Base-by-base conservation (phyloP, 176 grass and related monocot genomes). In the Ananas comosus region DNA sequence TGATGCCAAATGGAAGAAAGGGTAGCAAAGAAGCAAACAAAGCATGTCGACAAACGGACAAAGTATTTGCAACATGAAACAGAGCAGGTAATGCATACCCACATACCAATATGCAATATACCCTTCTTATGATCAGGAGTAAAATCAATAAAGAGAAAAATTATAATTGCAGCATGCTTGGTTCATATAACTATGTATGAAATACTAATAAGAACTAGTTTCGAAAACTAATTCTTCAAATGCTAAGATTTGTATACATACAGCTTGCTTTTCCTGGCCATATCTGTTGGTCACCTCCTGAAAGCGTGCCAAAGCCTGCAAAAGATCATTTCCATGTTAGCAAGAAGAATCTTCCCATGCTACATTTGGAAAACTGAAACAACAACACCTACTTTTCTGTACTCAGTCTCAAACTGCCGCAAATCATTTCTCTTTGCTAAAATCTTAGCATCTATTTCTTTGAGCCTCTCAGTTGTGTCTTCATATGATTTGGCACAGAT, bases 281-380 rank as follows among this genome's bases (percentile, higher is more conserved):
- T 88, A 97, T 90, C 75, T 89, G 78, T 74, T 86, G 65, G 94
- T 88, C 48, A 92, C 94, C 90, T 97, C 94, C 66, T 93, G 86
- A 97, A 93, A 97, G 58, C 48, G 71, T 65, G 94, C 77, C 80
- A 97, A 87, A 79, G 94, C 94, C 94, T 97, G 72, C 56, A 88
- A 18, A 87, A 19, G 8, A 42, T 7, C 64, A 74, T 80, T 80
- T 82, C 51, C 70, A 9, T 68, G 1, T 42, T 53, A 77, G 51
- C 19, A 29, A 11, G 14, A 73, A 48, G 27, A 19, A 24, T 51
- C 53, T 51, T 14, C 2, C 59, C 51, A 64, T 66, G 23, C 24
- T 48, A 59, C 10, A 83, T 63, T 63, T 49, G 10, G 33, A 47
- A 71, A 79, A 70, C 27, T 51, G 66, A 64, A 70, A 57, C 28